Base-by-base conservation (phyloP, 1,284 basidiomycete genomes). In the Ganoderma meredithae region DNA sequence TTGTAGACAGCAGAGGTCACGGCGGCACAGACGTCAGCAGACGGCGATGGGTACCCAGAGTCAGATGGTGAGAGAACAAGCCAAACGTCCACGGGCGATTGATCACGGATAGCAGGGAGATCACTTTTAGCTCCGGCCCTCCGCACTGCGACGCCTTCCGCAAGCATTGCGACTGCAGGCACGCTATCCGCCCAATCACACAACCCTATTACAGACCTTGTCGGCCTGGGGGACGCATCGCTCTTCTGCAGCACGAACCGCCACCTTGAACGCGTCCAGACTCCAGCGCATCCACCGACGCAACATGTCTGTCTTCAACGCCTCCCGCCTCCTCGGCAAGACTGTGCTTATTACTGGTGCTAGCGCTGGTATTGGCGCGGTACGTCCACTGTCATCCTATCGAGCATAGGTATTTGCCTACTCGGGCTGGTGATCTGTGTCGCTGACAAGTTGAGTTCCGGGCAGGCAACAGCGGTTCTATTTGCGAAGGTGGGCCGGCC, bases 261-360 rank as follows among this genome's bases (percentile, higher is more conserved):
- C 67, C 64, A 63, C 66, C 64, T 66, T 59, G 39, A 62, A 67
- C 27, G 36, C 41, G 60, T 63, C 64, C 67, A 60, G 41, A 58
- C 4, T 65, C 47, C 62, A 66, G 13, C 47, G 19, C 47, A 49
- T 13, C 64, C 68, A 58, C 44, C 67, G 66, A 69, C 76, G 74
- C 76, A 78, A 69, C 66, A 93, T 93, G 92, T 91, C 91, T 56
- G 81, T 95, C 66, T 95, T 95, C 86, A 92, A 92, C 77, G 83
- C 90, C 49, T 87, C 91, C 64, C 88, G 92, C 73, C 81, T 97
- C 47, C 79, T 92, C 62, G 91, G 92, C 78, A 96, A 96, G 83
- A 95, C 90, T 13, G 92, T 97, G 68, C 86, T 97, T 64, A 84
- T 97, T 69, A 96, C 95, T 15, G 95, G 95, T 25, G 94, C 95